Percentiles rank a stretch among this genome's conserved stretches.
Evolutionary conservation across 1,139 yeast genomes (phyloP).

Genomic region (Blastobotrys arbuscula): DNA sequence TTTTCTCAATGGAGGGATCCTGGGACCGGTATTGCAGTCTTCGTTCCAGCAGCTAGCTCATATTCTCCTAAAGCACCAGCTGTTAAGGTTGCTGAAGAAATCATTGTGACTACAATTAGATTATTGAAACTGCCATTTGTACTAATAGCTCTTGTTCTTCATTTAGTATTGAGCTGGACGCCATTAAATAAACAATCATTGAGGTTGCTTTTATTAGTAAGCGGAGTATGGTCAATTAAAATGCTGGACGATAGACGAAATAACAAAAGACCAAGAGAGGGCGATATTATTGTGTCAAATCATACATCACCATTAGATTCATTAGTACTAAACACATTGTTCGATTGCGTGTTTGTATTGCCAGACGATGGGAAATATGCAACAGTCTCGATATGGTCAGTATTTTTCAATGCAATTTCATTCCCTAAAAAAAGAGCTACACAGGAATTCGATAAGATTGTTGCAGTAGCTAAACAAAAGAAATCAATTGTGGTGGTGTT

Average conservation of each 20-base stretch:
- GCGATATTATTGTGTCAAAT: constrained; percentile 36
- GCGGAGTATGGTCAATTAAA: constrained; percentile 5
- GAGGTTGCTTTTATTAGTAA: constrained; percentile 3
- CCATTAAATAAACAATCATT: constrained; percentile 10
- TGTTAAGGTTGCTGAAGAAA: constrained; percentile 3
- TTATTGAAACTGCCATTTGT: constrained; percentile 6
- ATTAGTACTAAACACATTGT: constrained; percentile 28
- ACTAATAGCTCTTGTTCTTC: neutral
- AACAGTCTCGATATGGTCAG: constrained; percentile 8
- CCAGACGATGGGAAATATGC: constrained; percentile 21
- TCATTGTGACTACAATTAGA: neutral
- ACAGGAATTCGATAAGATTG: constrained; percentile 16
- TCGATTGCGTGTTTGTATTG: constrained; percentile 29
- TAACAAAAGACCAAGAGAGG: constrained; percentile 24
- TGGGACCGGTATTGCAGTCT: constrained; percentile 41
- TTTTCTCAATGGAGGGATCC: constrained; percentile 38
- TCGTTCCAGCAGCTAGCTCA: constrained; percentile 24
- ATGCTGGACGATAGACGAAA: constrained; percentile 6
- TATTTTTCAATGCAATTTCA: constrained; percentile 13
- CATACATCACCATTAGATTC: constrained; percentile 38
- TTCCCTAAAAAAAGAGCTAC: constrained; percentile 7
- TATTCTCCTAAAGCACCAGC: constrained; percentile 8
- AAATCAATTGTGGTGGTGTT: constrained; percentile 32
- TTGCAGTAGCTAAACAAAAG: constrained; percentile 21
- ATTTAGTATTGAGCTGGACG: constrained; percentile 1